A percentile compares a stretch with the other conserved stretches of the same genome.
phyloP scores from a whole-genome alignment of 768 basidiomycete species.

The Coprinopsis strossmayeri region DNA sequence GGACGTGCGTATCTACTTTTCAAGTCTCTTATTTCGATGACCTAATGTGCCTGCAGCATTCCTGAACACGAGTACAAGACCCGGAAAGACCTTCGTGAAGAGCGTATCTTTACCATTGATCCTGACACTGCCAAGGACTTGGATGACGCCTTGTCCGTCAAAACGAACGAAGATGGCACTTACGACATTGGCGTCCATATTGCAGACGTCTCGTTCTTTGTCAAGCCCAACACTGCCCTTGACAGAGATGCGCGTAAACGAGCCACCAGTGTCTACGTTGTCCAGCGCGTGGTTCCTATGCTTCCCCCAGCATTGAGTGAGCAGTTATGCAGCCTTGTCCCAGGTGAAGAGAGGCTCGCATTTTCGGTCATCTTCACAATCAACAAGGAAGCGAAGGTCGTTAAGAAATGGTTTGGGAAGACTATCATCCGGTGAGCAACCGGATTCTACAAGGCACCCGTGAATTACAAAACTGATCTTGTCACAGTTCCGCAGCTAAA shows the following conservation, averaged over 20 bases:
- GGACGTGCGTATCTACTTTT: slow-evolving; percentile 54
- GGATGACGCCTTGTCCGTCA: slow-evolving; percentile 92
- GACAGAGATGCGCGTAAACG: slow-evolving; percentile 97
- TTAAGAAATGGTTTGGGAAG: slow-evolving; percentile 91
- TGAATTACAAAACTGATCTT: slow-evolving; percentile 4
- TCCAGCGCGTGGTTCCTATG: slow-evolving; percentile 97
- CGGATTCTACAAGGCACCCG: background rate
- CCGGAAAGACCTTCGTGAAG: slow-evolving; percentile 80
- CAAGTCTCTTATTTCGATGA: background rate
- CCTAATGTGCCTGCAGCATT: slow-evolving; percentile 47
- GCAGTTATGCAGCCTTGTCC: slow-evolving; percentile 86
- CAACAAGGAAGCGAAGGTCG: slow-evolving; percentile 69
- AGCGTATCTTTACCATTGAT: slow-evolving; percentile 92
- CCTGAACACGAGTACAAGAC: slow-evolving; percentile 85
- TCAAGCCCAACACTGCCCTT: slow-evolving; percentile 92
- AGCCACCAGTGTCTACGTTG: slow-evolving; percentile 94
- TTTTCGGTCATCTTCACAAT: slow-evolving; percentile 89
- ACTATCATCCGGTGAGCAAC: slow-evolving; percentile 75
- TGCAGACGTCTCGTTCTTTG: slow-evolving; percentile 93
- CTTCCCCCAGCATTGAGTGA: slow-evolving; percentile 90
- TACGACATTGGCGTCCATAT: slow-evolving; percentile 94
- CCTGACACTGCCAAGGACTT: slow-evolving; percentile 85
- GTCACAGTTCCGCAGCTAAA: slow-evolving; percentile 75
- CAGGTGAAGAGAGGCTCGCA: slow-evolving; percentile 83
- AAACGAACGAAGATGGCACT: slow-evolving; percentile 84